Conservation (phyloP, 2,329 filamentous ascomycete genomes). For the Fusarium pseudoanthophilum region DNA sequence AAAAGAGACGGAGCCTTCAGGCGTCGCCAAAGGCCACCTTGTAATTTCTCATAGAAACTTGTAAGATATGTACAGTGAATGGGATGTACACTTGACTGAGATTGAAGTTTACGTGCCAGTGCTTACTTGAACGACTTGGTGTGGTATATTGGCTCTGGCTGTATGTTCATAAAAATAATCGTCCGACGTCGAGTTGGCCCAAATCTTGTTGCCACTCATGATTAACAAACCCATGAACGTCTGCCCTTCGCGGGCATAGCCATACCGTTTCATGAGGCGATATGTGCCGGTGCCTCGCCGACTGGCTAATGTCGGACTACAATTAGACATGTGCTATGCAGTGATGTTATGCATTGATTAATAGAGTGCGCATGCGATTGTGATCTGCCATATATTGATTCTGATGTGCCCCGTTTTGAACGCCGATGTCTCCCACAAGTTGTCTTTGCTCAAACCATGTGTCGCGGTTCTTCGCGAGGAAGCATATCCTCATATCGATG, state of each 20-base stretch:
- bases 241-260: neutral
- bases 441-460: conserved; percentile 50
- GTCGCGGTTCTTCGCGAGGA: conserved; percentile 61
- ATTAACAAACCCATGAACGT: neutral
- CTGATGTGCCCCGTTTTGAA: conserved; percentile 12
- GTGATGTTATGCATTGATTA: neutral
- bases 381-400: conserved; percentile 16
- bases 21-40: conserved; percentile 14
- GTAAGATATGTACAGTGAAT: conserved; percentile 53
- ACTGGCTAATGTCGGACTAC: neutral
- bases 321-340: conserved; percentile 1
- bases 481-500: conserved; percentile 69
- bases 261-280: neutral
- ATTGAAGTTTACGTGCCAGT: neutral
- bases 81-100: conserved; percentile 41
- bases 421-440: conserved; percentile 1
- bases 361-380: conserved; percentile 9
- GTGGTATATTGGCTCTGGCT: neutral
- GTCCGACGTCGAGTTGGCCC: conserved; percentile 2
- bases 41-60: conserved; percentile 42
- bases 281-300: neutral
- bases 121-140: neutral
- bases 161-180: conserved; percentile 6
- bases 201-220: neutral
- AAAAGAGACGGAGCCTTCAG: conserved; percentile 8